phyloP scores from a whole-genome alignment of 164 flowering plant genomes.

The Platanus orientalis region DNA sequence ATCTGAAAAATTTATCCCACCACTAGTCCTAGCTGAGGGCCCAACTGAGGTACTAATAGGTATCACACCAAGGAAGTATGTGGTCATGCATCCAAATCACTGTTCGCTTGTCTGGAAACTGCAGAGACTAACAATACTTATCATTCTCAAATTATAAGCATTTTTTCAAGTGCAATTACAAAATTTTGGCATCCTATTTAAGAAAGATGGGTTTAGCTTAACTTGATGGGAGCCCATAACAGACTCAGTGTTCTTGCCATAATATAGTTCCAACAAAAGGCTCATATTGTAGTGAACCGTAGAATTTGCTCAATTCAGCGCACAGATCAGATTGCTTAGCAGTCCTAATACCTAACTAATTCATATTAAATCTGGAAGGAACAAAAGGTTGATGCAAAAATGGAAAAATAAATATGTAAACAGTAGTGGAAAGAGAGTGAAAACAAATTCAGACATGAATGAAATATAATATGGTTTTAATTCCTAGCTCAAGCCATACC shows the following conservation, averaged over 20 bases:
- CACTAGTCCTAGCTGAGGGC: neutral
- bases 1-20: neutral
- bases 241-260: too few species aligned
- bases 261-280: too few species aligned
- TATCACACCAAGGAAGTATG: neutral
- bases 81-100: neutral
- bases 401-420: neutral
- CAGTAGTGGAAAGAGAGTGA: too few species aligned
- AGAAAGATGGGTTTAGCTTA: neutral
- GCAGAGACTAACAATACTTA: neutral
- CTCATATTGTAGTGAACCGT: too few species aligned
- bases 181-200: neutral
- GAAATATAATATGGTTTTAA: neutral
- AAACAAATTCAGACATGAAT: neutral
- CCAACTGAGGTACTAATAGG: neutral
- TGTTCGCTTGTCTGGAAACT: neutral
- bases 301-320: too few species aligned
- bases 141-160: neutral
- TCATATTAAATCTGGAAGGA: too few species aligned
- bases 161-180: neutral
- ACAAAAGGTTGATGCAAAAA: too few species aligned
- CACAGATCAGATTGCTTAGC: too few species aligned
- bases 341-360: too few species aligned
- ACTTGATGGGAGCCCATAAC: too few species aligned
- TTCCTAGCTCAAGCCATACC: conserved; percentile 28